Base-by-base conservation (phyloP, 352 stramenopile genomes). In the Phytophthora chlamydospora region DNA sequence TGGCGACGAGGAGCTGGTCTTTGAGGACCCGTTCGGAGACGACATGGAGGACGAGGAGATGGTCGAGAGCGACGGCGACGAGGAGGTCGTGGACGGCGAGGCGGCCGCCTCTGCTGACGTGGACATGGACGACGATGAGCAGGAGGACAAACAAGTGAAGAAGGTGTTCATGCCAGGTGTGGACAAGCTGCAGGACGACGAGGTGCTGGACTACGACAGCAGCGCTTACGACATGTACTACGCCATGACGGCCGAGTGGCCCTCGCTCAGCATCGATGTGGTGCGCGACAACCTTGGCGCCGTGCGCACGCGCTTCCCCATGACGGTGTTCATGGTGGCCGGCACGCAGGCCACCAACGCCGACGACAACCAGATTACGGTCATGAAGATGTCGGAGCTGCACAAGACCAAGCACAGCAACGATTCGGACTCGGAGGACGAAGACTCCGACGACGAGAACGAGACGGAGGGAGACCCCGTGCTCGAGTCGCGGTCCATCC, bases 191-290 rank as follows among this genome's bases (percentile, higher is more conserved):
- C 71, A 80, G 43, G 90, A 98, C 44, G 95, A 97, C 54, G 90
- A 98, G 69, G 83, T 98, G 69, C 86, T 99, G 35, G 97, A 99
- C 78, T 99, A 99, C 83, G 97, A 99, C 75, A 97, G 91, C 70
- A 97, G 85, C 32, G 98, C 98, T 6, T 99, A 99, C 83, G 97
- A 98, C 74, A 99, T 99, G 96, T 98, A 99, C 81, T 98, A 99
- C 71, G 93, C 95, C 33, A 92, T 99, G 64, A 97, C 88, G 5
- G 91, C 96, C 39, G 97, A 99, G 76, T 99, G 97, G 97, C 97
- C 97, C 10, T 97, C 93, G 56, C 84, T 99, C 19, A 98, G 89
- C 67, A 98, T 99, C 66, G 97, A 99, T 73, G 85, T 99, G 52
- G 65, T 99, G 38, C 83, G 83, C 31, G 98, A 99, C 70, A 93